Evolutionary conservation across 148 eudicot species (phyloP), one percentile per base, ranked within the genome.

Genomic region (Bassia scoparia): DNA sequence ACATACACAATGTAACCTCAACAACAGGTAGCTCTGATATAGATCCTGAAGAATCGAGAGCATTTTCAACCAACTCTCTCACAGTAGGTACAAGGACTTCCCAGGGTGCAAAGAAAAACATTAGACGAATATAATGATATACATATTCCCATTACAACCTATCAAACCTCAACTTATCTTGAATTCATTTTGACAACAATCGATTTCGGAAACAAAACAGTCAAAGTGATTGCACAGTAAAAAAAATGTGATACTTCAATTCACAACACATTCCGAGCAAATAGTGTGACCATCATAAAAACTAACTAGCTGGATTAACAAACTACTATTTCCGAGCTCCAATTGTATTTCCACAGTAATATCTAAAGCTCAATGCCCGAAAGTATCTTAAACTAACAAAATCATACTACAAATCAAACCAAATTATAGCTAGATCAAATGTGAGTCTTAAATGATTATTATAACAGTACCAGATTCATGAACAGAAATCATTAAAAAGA

Each of bases 41-140:
- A 14, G 99, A 85, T 82, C 92, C 99, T 0, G 96, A 89, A 17
- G 99, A 92, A 85, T 96, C 99, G 79, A 96, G 92, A 21, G 97
- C 84, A 86, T 96, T 96, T 81, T 96, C 99, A 66, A 96, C 96
- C 73, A 96, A 90, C 86, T 96, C 99, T 78, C 99, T 83, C 70
- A 96, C 96, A 44, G 99, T 96, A 49, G 99, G 76, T 96, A 96
- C 62, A 96, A 82, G 43, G 81, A 77, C 74, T 96, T 96, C 48
- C 99, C 99, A 23, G 97, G 99, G 97, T 96, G 82, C 76, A 72
- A 76, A 58, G n/a, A 48, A 41, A 1, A 74, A 68, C 4, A 43
- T 52, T 33, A 41, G 50, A 63, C 56, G 23, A 24, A 15, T 56
- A 33, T 23, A 68, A 37, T 34, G 27, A 20, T 43, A 41, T n/a